Evolutionary conservation across 495 filamentous ascomycete species (phyloP).

Genomic region (Lineolata rhizophorae): DNA sequence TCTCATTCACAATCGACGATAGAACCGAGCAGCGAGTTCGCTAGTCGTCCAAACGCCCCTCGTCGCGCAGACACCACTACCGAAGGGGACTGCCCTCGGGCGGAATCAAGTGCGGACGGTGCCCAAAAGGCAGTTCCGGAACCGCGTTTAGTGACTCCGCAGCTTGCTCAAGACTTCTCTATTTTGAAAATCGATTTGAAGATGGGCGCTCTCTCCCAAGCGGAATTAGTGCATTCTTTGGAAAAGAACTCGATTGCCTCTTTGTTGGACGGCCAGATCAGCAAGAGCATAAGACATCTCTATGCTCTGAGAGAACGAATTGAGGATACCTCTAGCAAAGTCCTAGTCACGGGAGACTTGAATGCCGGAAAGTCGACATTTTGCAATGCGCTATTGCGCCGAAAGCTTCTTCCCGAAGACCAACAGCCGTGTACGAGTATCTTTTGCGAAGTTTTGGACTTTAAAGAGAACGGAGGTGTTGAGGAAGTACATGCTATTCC

Average conservation of each 20-base stretch:
- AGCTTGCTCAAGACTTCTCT: constrained; percentile 90
- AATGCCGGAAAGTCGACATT: constrained; percentile 98
- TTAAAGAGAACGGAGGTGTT: constrained; percentile 65
- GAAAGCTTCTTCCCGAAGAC: constrained; percentile 86
- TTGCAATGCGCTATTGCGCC: constrained; percentile 81
- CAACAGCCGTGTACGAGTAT: constrained; percentile 98
- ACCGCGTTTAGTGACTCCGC: constrained; percentile 64
- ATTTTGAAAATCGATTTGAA: constrained; percentile 89
- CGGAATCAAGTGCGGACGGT: constrained; percentile 51
- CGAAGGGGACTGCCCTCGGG: constrained; percentile 29
- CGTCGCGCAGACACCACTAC: constrained; percentile 52
- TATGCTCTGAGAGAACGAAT: constrained; percentile 73
- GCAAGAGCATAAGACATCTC: constrained; percentile 77
- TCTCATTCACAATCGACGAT: constrained; percentile 18
- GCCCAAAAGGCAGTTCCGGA: constrained; percentile 33
- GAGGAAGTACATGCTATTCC: constrained; percentile 94
- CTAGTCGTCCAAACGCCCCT: constrained; percentile 27
- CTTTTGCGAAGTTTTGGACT: constrained; percentile 92
- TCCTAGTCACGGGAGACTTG: constrained; percentile 87
- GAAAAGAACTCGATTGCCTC: constrained; percentile 81
- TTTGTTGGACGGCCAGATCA: constrained; percentile 81
- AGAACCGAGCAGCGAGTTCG: constrained; percentile 15
- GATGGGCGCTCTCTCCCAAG: constrained; percentile 61
- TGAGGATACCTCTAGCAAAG: constrained; percentile 93
- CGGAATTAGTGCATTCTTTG: constrained; percentile 87